These are phyloP conservation scores for Penicillium sp. DNA, from an alignment of 2,329 filamentous ascomycete genomes.

Conservation along the genomic window DNA sequence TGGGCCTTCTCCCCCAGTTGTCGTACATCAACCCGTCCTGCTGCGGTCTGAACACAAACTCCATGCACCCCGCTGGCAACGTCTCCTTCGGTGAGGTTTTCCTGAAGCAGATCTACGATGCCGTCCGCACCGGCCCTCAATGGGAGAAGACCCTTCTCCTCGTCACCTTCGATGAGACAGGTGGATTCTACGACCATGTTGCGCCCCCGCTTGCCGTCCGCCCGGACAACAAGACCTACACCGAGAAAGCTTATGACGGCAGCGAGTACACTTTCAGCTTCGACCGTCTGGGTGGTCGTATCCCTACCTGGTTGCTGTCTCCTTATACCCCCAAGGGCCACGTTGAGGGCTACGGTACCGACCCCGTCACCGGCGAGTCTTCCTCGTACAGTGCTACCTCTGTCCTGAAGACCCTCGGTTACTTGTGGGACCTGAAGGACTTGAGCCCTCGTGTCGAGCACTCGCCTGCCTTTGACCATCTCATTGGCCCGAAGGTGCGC, in stretches of 20 bases:
- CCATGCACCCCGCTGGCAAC: constrained; percentile 25
- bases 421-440: constrained; percentile 27
- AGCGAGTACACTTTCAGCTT: constrained; percentile 22
- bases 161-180: constrained; percentile 32
- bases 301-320: constrained; percentile 27
- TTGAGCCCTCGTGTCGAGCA: constrained; percentile 24
- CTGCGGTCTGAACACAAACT: constrained; percentile 28
- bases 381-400: constrained; percentile 25
- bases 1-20: constrained; percentile 25
- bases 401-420: constrained; percentile 26
- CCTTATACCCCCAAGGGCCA: constrained; percentile 21
- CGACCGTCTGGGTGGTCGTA: constrained; percentile 24
- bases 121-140: constrained; percentile 28
- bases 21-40: constrained; percentile 32
- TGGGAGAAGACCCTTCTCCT: constrained; percentile 32
- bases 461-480: constrained; percentile 26
- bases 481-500: constrained; percentile 18
- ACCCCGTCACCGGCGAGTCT: constrained; percentile 21
- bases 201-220: constrained; percentile 26
- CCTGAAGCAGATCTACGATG: constrained; percentile 32
- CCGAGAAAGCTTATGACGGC: constrained; percentile 24
- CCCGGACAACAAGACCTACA: constrained; percentile 31
- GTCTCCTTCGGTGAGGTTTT: constrained; percentile 31
- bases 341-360: constrained; percentile 24
- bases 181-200: constrained; percentile 34